Percentiles rank a stretch among this genome's conserved stretches.
These are phyloP conservation scores for Talaromyces piceae DNA, from an alignment of 2,329 filamentous ascomycete genomes.

Conservation along the genomic window DNA sequence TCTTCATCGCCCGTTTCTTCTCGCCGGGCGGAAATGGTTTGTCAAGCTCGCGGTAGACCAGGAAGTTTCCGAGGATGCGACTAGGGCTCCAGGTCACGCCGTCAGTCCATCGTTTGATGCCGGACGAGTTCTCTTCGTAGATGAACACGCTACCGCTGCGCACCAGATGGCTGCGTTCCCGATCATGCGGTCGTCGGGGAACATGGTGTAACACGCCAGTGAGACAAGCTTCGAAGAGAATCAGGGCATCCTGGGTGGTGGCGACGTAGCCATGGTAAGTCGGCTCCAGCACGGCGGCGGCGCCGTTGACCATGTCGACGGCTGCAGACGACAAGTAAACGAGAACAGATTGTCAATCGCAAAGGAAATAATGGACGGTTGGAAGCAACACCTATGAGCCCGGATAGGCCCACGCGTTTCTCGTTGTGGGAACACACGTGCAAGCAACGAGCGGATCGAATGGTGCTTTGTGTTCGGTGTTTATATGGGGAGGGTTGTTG, in stretches of 20 bases:
- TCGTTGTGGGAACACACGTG: neutral
- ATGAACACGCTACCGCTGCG: conserved; percentile 81
- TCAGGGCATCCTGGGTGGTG: conserved; percentile 67
- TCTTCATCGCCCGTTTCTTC: conserved; percentile 77
- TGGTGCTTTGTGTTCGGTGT: too few species aligned
- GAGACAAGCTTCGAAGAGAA: conserved; percentile 73
- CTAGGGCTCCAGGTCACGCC: conserved; percentile 87
- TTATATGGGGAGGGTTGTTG: too few species aligned
- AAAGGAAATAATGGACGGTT: neutral
- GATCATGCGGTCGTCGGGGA: conserved; percentile 75
- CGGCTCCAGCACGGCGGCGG: conserved; percentile 48
- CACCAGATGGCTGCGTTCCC: conserved; percentile 70
- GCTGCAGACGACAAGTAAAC: neutral
- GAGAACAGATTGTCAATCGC: neutral
- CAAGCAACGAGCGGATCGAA: neutral
- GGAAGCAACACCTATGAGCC: neutral
- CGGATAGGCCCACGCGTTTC: neutral
- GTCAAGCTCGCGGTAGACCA: conserved; percentile 76
- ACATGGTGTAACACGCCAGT: conserved; percentile 65
- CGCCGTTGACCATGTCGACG: conserved; percentile 34
- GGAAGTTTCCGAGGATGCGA: conserved; percentile 74
- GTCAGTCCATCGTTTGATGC: conserved; percentile 92
- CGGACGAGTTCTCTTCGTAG: conserved; percentile 83
- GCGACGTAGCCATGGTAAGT: conserved; percentile 62
- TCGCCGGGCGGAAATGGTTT: conserved; percentile 72